Conservation (phyloP, 805 yeast species). For the Candida krabiensis region DNA sequence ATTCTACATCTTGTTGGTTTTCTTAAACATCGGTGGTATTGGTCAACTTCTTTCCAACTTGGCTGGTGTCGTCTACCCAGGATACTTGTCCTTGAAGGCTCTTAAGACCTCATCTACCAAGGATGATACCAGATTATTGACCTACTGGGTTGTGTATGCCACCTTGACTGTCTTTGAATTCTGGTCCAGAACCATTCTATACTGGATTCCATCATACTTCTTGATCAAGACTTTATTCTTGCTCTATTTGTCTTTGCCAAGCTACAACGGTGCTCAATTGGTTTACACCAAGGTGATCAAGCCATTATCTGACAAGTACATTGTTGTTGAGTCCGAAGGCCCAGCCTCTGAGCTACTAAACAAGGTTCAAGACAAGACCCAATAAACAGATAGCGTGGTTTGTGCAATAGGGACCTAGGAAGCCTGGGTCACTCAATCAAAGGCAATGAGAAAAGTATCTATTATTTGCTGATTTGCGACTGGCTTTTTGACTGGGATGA, state of each 20-base stretch:
- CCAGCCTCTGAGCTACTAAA: constrained; percentile 39
- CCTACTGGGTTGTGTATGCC: constrained; percentile 99
- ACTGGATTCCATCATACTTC: constrained; percentile 97
- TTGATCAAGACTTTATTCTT: constrained; percentile 86
- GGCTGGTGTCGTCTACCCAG: constrained; percentile 89
- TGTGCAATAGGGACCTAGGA: background rate
- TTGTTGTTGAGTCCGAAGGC: constrained; percentile 24
- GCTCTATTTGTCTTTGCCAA: constrained; percentile 85
- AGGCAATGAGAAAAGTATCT: background rate
- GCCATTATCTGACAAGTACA: constrained; percentile 57
- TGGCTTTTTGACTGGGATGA: too few species aligned
- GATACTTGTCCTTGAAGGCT: constrained; percentile 84
- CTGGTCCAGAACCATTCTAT: constrained; percentile 90
- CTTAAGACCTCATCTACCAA: constrained; percentile 63
- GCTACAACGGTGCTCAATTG: constrained; percentile 79
- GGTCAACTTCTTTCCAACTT: constrained; percentile 93
- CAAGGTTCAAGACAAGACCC: constrained; percentile 49
- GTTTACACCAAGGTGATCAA: constrained; percentile 65
- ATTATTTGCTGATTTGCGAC: too few species aligned
- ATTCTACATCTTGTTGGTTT: constrained; percentile 72
- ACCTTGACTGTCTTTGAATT: constrained; percentile 88
- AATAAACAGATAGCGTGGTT: constrained; percentile 17
- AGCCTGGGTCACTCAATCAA: background rate
- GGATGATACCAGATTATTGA: constrained; percentile 86
- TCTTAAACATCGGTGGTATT: constrained; percentile 89